Evolutionary conservation across 306 rosid species (phyloP).

Genomic region (Astragalus glycyphyllos): DNA sequence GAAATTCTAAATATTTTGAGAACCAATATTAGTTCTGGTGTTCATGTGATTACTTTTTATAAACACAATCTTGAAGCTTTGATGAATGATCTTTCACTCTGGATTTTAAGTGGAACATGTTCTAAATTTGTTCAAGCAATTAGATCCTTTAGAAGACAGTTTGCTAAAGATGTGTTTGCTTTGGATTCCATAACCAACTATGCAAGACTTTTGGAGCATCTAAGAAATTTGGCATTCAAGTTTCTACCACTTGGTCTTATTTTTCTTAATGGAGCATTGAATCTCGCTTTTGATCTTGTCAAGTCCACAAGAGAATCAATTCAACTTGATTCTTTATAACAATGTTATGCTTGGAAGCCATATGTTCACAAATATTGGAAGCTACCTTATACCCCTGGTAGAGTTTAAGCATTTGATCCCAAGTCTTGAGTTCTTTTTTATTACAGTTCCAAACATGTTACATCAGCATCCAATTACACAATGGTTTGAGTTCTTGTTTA

Average conservation of each 20-base stretch:
- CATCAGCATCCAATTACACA: too few relatives aligned
- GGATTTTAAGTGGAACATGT: constrained; percentile 81
- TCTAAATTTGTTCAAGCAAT: constrained; percentile 76
- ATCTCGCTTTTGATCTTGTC: too few relatives aligned
- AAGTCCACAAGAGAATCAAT: too few relatives aligned
- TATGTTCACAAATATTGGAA: too few relatives aligned
- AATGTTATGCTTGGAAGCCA: too few relatives aligned
- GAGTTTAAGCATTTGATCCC: too few relatives aligned
- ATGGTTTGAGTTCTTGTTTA: too few relatives aligned
- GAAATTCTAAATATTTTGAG: constrained; percentile 71
- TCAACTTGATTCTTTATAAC: too few relatives aligned
- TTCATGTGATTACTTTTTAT: constrained; percentile 68
- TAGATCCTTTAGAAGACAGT: constrained; percentile 84
- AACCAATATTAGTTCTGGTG: constrained; percentile 84
- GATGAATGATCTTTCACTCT: constrained; percentile 71
- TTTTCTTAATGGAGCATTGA: constrained; percentile 6
- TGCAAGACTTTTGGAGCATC: constrained; percentile 91
- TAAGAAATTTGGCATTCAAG: constrained; percentile 79
- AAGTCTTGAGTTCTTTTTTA: too few relatives aligned
- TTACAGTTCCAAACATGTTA: too few relatives aligned
- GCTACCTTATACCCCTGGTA: too few relatives aligned
- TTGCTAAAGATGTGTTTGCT: constrained; percentile 79
- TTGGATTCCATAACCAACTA: constrained; percentile 80
- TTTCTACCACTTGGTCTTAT: constrained; percentile 67
- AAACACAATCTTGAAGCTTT: constrained; percentile 82